These are phyloP conservation scores for Orobanche coerulescens DNA, from an alignment of 257 asterid species.

Conservation along the genomic window DNA sequence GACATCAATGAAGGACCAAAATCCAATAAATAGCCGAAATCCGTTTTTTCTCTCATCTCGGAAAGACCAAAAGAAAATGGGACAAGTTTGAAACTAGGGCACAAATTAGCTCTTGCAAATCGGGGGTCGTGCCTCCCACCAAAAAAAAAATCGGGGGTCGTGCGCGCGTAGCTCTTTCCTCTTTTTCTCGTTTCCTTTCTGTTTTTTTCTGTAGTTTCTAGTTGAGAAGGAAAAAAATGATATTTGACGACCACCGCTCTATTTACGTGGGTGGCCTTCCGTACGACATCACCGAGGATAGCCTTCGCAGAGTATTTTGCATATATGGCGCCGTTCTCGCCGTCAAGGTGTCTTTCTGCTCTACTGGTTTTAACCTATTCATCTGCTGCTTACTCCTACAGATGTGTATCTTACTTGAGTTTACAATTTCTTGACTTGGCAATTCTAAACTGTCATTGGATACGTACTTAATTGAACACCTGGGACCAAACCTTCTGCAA, in stretches of 20 bases:
- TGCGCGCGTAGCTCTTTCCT: background rate
- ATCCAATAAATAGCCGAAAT: too few relatives aligned
- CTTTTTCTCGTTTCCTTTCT: too few relatives aligned
- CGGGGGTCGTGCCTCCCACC: conserved; percentile 1
- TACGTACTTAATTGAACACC: background rate
- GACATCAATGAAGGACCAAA: too few relatives aligned
- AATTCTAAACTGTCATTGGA: background rate
- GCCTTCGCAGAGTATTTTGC: conserved; percentile 49
- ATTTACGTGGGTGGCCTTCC: conserved; percentile 74
- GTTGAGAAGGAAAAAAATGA: conserved; percentile 40
- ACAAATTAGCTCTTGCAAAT: conserved; percentile 4
- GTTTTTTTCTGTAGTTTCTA: too few relatives aligned
- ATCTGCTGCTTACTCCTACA: background rate
- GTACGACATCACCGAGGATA: conserved; percentile 57
- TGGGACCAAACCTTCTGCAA: background rate
- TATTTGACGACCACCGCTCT: conserved; percentile 59
- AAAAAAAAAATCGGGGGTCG: too few relatives aligned
- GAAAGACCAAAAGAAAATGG: too few relatives aligned
- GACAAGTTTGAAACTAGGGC: conserved; percentile 15
- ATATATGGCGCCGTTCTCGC: conserved; percentile 53
- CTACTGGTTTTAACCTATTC: background rate
- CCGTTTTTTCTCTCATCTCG: too few relatives aligned
- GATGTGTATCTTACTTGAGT: background rate
- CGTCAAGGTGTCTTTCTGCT: conserved; percentile 46
- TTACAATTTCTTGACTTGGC: background rate